Percentiles rank a stretch among this genome's conserved stretches.
Evolutionary conservation across 257 asterid genomes (phyloP).

Genomic region (Mitragyna speciosa): DNA sequence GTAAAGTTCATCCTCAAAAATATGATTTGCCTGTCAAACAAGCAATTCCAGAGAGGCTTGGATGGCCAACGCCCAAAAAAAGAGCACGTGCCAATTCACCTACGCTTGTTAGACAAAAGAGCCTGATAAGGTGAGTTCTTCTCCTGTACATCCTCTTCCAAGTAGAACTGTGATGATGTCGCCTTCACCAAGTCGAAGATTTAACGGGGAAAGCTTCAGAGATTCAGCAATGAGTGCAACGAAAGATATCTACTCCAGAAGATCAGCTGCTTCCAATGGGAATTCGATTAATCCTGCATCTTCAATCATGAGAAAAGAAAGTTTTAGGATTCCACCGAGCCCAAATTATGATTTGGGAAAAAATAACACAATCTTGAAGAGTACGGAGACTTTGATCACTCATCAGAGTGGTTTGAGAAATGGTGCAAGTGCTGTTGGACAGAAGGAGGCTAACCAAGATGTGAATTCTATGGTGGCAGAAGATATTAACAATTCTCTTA

Average conservation of each 20-base stretch:
- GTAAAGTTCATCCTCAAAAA: constrained; percentile 15
- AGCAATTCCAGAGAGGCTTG: constrained; percentile 30
- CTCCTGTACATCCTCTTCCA: constrained; percentile 17
- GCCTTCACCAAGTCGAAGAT: constrained; percentile 72
- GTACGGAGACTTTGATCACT: constrained; percentile 20
- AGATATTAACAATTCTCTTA: constrained; percentile 65
- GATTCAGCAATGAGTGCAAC: constrained; percentile 20
- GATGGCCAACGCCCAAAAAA: constrained; percentile 45
- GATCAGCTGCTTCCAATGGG: constrained; percentile 23
- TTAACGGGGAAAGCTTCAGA: constrained; percentile 37
- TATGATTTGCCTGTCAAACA: constrained; percentile 16
- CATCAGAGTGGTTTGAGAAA: constrained; percentile 34
- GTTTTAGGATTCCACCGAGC: constrained; percentile 36
- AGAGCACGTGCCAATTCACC: constrained; percentile 63
- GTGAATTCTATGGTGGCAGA: constrained; percentile 50
- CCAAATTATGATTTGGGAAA: constrained; percentile 24
- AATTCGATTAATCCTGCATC: constrained; percentile 26
- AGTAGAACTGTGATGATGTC: constrained; percentile 37
- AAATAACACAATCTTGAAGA: constrained; percentile 10
- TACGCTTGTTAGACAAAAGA: constrained; percentile 55
- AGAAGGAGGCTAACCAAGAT: constrained; percentile 22
- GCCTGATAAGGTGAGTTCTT: constrained; percentile 36
- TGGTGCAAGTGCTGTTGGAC: constrained; percentile 33
- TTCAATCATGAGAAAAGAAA: constrained; percentile 36
- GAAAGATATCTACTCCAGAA: constrained; percentile 24